A percentile compares a stretch with the other conserved stretches of the same genome.
phyloP scores from a whole-genome alignment of 75 land plant genomes.

The Picea glauca region DNA sequence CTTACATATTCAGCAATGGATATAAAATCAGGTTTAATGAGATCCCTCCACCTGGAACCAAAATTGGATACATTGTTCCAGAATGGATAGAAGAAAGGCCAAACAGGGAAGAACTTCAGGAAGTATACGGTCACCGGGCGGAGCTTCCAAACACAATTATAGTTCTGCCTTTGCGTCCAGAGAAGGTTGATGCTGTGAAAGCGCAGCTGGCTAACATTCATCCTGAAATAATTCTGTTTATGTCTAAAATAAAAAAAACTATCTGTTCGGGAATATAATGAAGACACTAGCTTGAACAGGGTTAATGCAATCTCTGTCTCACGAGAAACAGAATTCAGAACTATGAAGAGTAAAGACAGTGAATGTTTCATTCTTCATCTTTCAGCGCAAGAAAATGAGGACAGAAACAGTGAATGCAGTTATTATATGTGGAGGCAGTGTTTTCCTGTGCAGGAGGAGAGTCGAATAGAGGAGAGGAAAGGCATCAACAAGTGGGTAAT shows the following conservation, averaged over 20 bases:
- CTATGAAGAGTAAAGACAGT: constrained; percentile 30
- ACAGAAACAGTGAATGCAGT: neutral
- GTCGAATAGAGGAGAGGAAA: neutral
- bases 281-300: constrained; percentile 14
- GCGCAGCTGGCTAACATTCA: constrained; percentile 40
- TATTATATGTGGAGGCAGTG: neutral
- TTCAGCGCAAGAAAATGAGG: constrained; percentile 18
- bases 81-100: constrained; percentile 64
- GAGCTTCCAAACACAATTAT: constrained; percentile 47
- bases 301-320: constrained; percentile 31
- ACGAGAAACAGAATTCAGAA: constrained; percentile 27
- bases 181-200: constrained; percentile 47
- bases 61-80: constrained; percentile 56
- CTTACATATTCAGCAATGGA: constrained; percentile 72
- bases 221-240: constrained; percentile 57
- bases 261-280: constrained; percentile 37
- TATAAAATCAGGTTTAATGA: constrained; percentile 61
- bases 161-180: constrained; percentile 49
- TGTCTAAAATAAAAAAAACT: constrained; percentile 44
- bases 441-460: neutral
- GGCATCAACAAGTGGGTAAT: neutral
- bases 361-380: constrained; percentile 42
- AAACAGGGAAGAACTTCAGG: constrained; percentile 24
- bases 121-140: constrained; percentile 24
- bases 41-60: constrained; percentile 23